phyloP scores from a whole-genome alignment of 2,329 filamentous ascomycete genomes.

The Neobulgaria alba region DNA sequence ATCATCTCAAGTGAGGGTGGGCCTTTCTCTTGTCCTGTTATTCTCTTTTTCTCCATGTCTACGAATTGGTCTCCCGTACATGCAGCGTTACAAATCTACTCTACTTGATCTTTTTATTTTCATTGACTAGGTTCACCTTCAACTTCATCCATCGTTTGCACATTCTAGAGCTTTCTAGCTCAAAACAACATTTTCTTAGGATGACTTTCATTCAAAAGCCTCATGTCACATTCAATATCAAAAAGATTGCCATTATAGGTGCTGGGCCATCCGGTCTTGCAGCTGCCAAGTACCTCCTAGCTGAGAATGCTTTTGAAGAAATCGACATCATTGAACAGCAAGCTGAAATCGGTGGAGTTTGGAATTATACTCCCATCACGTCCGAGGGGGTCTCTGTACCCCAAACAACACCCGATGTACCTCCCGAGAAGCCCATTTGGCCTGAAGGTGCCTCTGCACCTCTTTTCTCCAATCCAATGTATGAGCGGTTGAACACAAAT shows the following conservation, averaged over 20 bases:
- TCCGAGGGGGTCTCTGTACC: conserved; percentile 48
- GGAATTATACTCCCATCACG: conserved; percentile 59
- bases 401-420: conserved; percentile 55
- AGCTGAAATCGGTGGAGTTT: conserved; percentile 67
- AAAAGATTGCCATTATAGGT: conserved; percentile 68
- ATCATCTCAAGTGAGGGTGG: neutral
- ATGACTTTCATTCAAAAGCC: no score
- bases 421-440: conserved; percentile 55
- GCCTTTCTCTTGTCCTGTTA: neutral
- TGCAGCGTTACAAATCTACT: no score
- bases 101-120: no score
- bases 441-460: conserved; percentile 30
- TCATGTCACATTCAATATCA: conserved; percentile 39
- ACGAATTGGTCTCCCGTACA: no score
- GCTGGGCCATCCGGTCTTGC: conserved; percentile 74
- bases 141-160: no score
- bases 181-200: no score
- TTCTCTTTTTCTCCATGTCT: neutral
- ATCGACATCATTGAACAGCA: conserved; percentile 81
- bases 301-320: conserved; percentile 58
- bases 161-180: no score
- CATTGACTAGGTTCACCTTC: no score
- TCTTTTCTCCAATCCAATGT: conserved; percentile 74
- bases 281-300: conserved; percentile 70
- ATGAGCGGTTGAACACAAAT: conserved; percentile 76